Evolutionary conservation across 2,329 filamentous ascomycete genomes (phyloP).

Genomic region (Trichoderma endophyticum): DNA sequence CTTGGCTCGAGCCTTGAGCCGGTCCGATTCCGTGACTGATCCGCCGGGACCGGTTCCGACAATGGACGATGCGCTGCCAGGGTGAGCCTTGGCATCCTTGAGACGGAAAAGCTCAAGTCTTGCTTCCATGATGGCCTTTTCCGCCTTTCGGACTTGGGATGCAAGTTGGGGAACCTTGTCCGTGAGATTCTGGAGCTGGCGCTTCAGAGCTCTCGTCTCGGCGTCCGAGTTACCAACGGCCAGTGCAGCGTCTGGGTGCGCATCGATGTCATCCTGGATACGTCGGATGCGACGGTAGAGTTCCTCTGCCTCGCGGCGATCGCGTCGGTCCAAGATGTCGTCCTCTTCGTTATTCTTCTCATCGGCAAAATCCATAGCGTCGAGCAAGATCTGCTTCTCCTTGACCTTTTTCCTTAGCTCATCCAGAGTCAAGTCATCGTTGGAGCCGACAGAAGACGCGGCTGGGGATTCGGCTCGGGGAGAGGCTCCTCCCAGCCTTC

Average conservation of each 20-base stretch:
- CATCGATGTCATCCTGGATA: conserved; percentile 91
- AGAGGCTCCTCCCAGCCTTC: conserved; percentile 74
- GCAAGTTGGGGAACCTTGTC: conserved; percentile 90
- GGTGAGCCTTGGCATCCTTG: conserved; percentile 88
- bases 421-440: conserved; percentile 80
- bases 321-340: conserved; percentile 83
- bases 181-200: conserved; percentile 82
- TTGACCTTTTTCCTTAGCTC: conserved; percentile 89
- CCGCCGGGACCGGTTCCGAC: conserved; percentile 92
- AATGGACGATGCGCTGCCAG: conserved; percentile 73
- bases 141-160: conserved; percentile 84
- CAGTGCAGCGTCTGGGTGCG: conserved; percentile 72
- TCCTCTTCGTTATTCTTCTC: conserved; percentile 89
- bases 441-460: conserved; percentile 56
- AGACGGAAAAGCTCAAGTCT: conserved; percentile 89
- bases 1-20: conserved; percentile 89
- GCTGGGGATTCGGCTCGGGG: conserved; percentile 76
- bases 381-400: conserved; percentile 89
- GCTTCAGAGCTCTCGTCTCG: conserved; percentile 79
- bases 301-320: conserved; percentile 89
- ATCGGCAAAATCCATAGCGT: conserved; percentile 95
- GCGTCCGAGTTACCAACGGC: conserved; percentile 77
- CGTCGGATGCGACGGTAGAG: conserved; percentile 88
- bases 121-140: conserved; percentile 89
- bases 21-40: conserved; percentile 84